These are phyloP conservation scores for Vitis amurensis DNA, from an alignment of 164 flowering plant genomes.

Conservation along the genomic window DNA sequence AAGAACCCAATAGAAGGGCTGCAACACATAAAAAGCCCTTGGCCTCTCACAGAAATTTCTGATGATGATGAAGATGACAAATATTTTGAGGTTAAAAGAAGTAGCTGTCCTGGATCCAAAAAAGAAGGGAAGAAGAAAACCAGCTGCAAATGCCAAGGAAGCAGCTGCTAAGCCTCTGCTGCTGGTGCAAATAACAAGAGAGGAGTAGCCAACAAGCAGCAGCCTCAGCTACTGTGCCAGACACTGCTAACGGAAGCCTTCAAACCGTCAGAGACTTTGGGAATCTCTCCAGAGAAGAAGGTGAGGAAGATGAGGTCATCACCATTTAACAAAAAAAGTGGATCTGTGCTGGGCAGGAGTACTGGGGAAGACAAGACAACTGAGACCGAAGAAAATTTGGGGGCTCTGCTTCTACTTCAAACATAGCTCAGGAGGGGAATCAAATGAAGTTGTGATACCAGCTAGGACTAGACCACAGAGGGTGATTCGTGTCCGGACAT, in stretches of 20 bases:
- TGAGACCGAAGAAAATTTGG: constrained; percentile 16
- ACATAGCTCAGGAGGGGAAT: constrained; percentile 20
- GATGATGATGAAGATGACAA: constrained; percentile 32
- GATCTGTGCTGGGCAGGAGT: constrained; percentile 57
- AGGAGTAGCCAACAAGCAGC: constrained; percentile 48
- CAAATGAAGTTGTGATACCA: constrained; percentile 17
- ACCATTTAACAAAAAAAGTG: constrained; percentile 94
- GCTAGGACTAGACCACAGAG: constrained; percentile 60
- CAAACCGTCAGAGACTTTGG: constrained; percentile 45
- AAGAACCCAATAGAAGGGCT: constrained; percentile 44
- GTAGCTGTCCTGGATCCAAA: constrained; percentile 19
- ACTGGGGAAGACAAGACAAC: constrained; percentile 17
- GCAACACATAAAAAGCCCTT: constrained; percentile 43
- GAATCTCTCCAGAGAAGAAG: constrained; percentile 72
- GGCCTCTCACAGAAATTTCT: constrained; percentile 32
- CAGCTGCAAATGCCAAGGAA: constrained; percentile 44
- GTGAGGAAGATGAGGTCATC: constrained; percentile 84
- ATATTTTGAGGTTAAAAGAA: constrained; percentile 38
- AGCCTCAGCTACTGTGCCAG: constrained; percentile 37
- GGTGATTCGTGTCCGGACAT: constrained; percentile 32
- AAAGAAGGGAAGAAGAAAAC: constrained; percentile 58
- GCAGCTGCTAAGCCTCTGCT: constrained; percentile 28
- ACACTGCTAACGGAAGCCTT: constrained; percentile 60
- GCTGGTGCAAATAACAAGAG: constrained; percentile 41
- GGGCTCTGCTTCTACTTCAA: constrained; percentile 26